A percentile compares a stretch with the other conserved stretches of the same genome.
Evolutionary conservation across 306 rosid genomes (phyloP).

Genomic region (Vigna nakashimae): DNA sequence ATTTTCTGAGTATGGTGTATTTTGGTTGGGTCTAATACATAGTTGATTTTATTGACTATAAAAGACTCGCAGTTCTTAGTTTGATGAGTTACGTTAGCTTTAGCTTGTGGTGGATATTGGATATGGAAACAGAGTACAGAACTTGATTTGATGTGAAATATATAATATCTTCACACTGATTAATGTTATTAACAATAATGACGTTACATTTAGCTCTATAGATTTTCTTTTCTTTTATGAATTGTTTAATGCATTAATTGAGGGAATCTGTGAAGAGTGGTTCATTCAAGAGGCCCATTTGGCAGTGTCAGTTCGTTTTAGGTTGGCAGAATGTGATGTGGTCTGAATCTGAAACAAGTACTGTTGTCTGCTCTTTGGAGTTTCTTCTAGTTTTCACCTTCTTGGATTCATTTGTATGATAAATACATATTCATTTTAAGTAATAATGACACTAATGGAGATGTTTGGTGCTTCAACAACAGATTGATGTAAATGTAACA

Average conservation of each 20-base stretch:
- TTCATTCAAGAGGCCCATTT: conserved; percentile 36
- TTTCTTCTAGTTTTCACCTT: not conserved
- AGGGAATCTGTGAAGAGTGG: conserved; percentile 24
- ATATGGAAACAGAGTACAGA: conserved; percentile 39
- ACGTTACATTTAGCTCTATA: too few species aligned
- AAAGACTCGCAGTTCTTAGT: conserved; percentile 18
- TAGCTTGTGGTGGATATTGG: conserved; percentile 43
- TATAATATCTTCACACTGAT: conserved; percentile 43
- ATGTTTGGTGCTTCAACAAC: not conserved
- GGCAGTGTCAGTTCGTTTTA: conserved; percentile 37
- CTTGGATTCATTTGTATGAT: conserved; percentile 16
- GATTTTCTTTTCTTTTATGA: not conserved
- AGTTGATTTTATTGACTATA: conserved; percentile 34
- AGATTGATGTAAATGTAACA: conserved; percentile 4
- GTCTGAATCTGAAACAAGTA: conserved; percentile 38
- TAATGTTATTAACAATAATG: not conserved
- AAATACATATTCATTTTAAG: not conserved
- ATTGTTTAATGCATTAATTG: not conserved
- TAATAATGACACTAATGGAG: too few species aligned
- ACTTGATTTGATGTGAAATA: conserved; percentile 41
- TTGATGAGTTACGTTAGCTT: conserved; percentile 39
- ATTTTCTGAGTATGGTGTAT: conserved; percentile 31
- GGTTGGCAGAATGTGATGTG: conserved; percentile 29
- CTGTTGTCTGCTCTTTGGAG: conserved; percentile 31
- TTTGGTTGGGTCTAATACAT: conserved; percentile 38